phyloP scores from a whole-genome alignment of 78 protist species.

The Protostelium mycophagum region DNA sequence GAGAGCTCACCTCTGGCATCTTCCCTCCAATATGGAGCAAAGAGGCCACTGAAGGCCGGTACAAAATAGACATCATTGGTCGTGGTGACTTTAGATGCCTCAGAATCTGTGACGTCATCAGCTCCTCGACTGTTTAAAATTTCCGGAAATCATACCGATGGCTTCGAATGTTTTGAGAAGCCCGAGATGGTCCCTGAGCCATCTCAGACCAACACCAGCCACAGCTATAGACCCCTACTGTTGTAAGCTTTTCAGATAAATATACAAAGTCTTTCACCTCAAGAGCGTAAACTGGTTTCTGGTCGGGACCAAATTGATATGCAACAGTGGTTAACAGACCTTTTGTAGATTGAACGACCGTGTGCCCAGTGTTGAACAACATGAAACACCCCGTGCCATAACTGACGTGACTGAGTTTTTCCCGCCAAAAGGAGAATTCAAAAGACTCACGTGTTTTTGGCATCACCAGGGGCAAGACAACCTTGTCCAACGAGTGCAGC shows the following conservation, averaged over 20 bases:
- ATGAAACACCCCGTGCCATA: slow-evolving; percentile 98
- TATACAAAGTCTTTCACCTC: slow-evolving; percentile 50
- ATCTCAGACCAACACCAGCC: slow-evolving; percentile 83
- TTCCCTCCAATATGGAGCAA: slow-evolving; percentile 84
- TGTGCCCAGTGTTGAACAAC: slow-evolving; percentile 83
- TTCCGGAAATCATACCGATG: too few species aligned
- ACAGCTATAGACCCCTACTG: slow-evolving; percentile 80
- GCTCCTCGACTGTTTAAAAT: too few species aligned
- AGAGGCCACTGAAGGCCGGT: slow-evolving; percentile 86
- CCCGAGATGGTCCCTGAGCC: slow-evolving; percentile 78
- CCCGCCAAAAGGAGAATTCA: neutral
- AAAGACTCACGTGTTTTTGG: slow-evolving; percentile 79
- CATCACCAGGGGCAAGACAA: slow-evolving; percentile 79
- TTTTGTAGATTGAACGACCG: slow-evolving; percentile 61
- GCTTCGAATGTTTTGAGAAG: slow-evolving; percentile 33
- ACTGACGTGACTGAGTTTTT: neutral
- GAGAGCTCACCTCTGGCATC: slow-evolving; percentile 73
- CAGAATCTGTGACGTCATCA: too few species aligned
- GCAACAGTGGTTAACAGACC: slow-evolving; percentile 95
- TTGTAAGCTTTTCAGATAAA: neutral
- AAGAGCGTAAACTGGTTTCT: slow-evolving; percentile 20
- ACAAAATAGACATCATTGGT: slow-evolving; percentile 79
- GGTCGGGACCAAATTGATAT: slow-evolving; percentile 70
- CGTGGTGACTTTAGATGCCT: slow-evolving; percentile 57
- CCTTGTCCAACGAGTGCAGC: slow-evolving; percentile 95